phyloP scores from a whole-genome alignment of 257 asterid species.

The Solanum lycopersicoides region DNA sequence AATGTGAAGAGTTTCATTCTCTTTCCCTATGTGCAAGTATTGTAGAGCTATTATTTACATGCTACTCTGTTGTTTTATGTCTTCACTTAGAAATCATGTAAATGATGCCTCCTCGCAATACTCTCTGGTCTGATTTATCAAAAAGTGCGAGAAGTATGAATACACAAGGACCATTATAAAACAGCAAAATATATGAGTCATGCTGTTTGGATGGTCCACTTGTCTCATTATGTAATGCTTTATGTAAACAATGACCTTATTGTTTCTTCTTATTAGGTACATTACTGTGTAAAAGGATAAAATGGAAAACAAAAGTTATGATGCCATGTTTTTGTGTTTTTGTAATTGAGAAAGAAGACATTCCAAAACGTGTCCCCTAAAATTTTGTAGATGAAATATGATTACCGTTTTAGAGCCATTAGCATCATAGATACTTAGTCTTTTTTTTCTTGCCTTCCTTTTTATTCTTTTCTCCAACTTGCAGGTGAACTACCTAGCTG shows the following conservation, averaged over 20 bases:
- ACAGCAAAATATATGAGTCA: neutral
- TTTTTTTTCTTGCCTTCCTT: neutral
- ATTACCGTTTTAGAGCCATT: neutral
- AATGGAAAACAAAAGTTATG: neutral
- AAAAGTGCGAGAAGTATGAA: neutral
- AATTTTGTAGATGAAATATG: neutral
- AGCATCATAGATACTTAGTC: neutral
- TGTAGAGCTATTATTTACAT: neutral
- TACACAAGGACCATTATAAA: neutral
- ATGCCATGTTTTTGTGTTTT: neutral
- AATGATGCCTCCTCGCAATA: neutral
- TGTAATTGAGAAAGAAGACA: neutral
- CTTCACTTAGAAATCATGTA: neutral
- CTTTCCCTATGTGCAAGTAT: neutral
- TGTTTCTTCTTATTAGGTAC: neutral
- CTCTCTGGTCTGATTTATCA: neutral
- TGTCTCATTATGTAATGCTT: neutral
- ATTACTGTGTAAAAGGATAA: neutral
- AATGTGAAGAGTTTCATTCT: neutral
- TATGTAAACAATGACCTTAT: neutral
- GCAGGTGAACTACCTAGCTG: conserved; percentile 84
- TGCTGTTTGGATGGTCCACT: neutral
- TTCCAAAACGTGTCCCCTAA: neutral
- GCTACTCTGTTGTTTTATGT: neutral
- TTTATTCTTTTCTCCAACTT: neutral